A percentile compares a stretch with the other conserved stretches of the same genome.
These are phyloP conservation scores for Ceratobasidium sp. DNA, from an alignment of 1,284 basidiomycete genomes.

Conservation along the genomic window DNA sequence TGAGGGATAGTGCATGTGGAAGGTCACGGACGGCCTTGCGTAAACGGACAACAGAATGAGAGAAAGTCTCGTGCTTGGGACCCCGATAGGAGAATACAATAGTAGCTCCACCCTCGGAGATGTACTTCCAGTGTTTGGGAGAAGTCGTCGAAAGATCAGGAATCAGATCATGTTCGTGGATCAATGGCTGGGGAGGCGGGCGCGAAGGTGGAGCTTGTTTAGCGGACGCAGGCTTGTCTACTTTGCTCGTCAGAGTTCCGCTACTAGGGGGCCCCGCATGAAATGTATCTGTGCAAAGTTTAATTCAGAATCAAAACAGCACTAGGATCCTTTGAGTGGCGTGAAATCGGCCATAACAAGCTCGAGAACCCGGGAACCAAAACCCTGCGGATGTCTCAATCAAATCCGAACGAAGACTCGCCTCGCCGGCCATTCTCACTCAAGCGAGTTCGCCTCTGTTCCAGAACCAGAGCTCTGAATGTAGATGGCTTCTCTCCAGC, in stretches of 20 bases:
- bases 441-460: too few relatives aligned
- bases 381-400: too few relatives aligned
- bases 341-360: too few relatives aligned
- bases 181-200: not conserved
- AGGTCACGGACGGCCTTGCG: conserved; percentile 57
- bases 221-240: not conserved
- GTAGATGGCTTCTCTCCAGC: too few relatives aligned
- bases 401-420: too few relatives aligned
- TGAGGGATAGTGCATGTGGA: conserved; percentile 36
- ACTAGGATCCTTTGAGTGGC: too few relatives aligned
- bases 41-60: conserved; percentile 73
- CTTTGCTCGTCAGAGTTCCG: too few relatives aligned
- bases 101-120: conserved; percentile 88
- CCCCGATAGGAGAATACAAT: conserved; percentile 84
- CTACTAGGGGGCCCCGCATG: too few relatives aligned
- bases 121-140: conserved; percentile 73
- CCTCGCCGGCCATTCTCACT: too few relatives aligned
- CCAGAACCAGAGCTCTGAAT: not conserved
- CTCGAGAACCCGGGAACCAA: too few relatives aligned
- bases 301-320: not conserved
- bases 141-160: conserved; percentile 32
- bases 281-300: not conserved
- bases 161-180: not conserved
- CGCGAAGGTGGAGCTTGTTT: not conserved
- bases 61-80: conserved; percentile 55